phyloP scores from a whole-genome alignment of 306 rosid genomes.

The Echinosophora koreensis region DNA sequence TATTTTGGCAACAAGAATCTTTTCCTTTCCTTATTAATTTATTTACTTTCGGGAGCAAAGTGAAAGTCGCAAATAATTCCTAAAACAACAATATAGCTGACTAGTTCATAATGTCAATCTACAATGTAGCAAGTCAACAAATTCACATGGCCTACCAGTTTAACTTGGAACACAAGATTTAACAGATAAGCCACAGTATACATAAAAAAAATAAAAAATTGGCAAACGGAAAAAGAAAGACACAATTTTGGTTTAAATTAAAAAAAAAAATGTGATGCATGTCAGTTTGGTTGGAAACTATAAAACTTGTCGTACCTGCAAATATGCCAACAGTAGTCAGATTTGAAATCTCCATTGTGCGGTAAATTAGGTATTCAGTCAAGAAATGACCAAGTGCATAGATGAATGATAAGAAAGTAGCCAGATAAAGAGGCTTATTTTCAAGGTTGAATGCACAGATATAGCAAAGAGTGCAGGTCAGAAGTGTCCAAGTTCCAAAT shows the following conservation, averaged over 20 bases:
- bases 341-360: conserved; percentile 78
- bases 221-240: not conserved
- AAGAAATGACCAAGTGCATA: conserved; percentile 96
- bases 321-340: conserved; percentile 82
- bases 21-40: not conserved
- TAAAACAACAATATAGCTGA: conserved; percentile 22
- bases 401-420: conserved; percentile 82
- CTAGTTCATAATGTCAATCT: not conserved
- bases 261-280: conserved; percentile 27
- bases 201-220: not conserved
- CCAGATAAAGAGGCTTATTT: conserved; percentile 83
- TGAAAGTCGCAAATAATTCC: conserved; percentile 32
- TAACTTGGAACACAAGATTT: conserved; percentile 1
- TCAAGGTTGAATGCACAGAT: conserved; percentile 94
- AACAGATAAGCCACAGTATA: not conserved
- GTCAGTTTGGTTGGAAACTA: conserved; percentile 36
- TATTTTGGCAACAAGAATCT: conserved; percentile 6
- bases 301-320: conserved; percentile 70
- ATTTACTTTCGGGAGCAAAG: conserved; percentile 1
- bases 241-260: not conserved
- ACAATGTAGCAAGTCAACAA: not conserved
- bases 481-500: conserved; percentile 91
- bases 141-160: not conserved
- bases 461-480: conserved; percentile 95
- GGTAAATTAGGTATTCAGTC: conserved; percentile 77